Evolutionary conservation across 140 eudicot species (phyloP).

Genomic region (Eryngium alpinum): DNA sequence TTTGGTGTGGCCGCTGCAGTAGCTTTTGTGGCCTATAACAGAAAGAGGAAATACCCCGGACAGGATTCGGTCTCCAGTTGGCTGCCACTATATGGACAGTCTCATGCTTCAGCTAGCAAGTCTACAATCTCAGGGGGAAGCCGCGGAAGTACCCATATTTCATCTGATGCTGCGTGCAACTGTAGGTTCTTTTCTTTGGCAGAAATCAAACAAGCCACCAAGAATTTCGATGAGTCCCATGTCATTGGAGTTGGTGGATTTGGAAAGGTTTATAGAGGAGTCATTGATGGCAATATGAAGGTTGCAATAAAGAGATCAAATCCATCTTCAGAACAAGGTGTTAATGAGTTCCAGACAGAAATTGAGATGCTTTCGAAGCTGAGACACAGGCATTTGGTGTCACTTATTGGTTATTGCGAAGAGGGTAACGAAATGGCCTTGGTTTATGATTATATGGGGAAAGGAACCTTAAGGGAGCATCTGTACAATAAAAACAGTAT

Average conservation of each 20-base stretch:
- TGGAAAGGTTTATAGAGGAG: conserved; percentile 71
- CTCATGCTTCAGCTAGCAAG: conserved; percentile 24
- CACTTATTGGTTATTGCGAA: conserved; percentile 70
- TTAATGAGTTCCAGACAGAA: conserved; percentile 61
- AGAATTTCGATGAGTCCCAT: conserved; percentile 57
- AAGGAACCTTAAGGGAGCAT: conserved; percentile 72
- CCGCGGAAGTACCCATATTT: conserved; percentile 40
- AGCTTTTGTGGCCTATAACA: conserved; percentile 25
- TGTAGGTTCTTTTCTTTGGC: conserved; percentile 59
- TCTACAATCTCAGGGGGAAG: conserved; percentile 41
- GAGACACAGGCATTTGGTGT: conserved; percentile 70
- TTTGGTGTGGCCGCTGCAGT: conserved; percentile 42
- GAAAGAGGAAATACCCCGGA: conserved; percentile 30
- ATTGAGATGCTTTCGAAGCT: conserved; percentile 70
- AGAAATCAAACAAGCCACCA: conserved; percentile 64
- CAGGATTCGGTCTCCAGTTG: conserved; percentile 43
- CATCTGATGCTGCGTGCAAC: conserved; percentile 58
- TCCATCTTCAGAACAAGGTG: conserved; percentile 83
- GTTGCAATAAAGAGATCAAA: conserved; percentile 74
- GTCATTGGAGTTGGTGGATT: conserved; percentile 84
- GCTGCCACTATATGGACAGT: conserved; percentile 56
- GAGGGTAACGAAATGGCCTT: conserved; percentile 64
- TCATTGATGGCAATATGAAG: conserved; percentile 40
- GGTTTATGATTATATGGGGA: conserved; percentile 75
- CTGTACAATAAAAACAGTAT: conserved; percentile 62